Evolutionary conservation across 139 green algal genomes (phyloP).

Genomic region (Volvox africanus): DNA sequence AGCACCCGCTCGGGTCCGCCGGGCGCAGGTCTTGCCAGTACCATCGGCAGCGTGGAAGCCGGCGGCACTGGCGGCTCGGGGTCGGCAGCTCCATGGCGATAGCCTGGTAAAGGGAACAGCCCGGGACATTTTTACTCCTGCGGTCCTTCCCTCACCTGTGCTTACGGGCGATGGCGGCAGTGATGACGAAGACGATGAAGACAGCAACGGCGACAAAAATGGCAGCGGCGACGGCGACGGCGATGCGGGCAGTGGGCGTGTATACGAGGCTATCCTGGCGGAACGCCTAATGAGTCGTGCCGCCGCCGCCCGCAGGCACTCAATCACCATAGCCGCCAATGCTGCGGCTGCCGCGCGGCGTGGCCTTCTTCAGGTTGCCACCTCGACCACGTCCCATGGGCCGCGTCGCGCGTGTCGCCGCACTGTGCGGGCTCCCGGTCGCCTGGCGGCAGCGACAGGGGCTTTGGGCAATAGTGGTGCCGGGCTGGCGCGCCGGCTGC

Average conservation of each 20-base stretch:
- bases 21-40: not conserved
- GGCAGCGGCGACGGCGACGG: not conserved
- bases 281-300: slow-evolving; percentile 11
- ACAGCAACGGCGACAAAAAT: not conserved
- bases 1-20: not conserved
- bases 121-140: not conserved
- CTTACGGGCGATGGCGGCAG: not conserved
- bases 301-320: not conserved
- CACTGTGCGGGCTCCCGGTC: not conserved
- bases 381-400: not conserved
- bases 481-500: slow-evolving; percentile 8
- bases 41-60: not conserved
- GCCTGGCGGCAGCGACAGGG: not conserved
- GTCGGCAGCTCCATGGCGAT: no score
- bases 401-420: not conserved
- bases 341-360: not conserved
- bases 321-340: not conserved
- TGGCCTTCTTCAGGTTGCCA: not conserved
- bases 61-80: no score
- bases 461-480: not conserved
- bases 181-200: not conserved
- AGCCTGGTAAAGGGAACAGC: not conserved
- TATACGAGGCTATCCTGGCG: not conserved
- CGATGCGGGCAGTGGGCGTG: not conserved
- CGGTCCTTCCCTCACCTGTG: not conserved